Evolutionary conservation across 345 rosid species (phyloP).

Genomic region (Hibiscus syriacus): DNA sequence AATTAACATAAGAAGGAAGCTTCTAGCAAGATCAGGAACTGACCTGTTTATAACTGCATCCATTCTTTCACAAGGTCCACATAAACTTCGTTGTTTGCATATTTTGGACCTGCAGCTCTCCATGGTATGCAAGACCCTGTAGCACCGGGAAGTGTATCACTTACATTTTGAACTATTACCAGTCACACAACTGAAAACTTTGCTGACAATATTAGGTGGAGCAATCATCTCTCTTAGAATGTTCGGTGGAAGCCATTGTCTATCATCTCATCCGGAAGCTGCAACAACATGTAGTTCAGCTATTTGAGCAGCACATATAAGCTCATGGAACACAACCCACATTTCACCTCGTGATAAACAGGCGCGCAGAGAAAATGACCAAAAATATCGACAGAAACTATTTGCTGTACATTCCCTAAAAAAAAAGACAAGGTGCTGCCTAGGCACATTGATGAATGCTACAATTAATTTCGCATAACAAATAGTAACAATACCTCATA

Average conservation of each 20-base stretch:
- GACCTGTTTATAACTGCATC: conserved; percentile 85
- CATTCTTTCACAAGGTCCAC: conserved; percentile 95
- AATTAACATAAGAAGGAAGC: background rate
- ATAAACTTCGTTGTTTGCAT: conserved; percentile 80
- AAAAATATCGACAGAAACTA: background rate
- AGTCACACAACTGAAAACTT: conserved; percentile 87
- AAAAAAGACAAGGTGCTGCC: background rate
- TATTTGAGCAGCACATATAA: conserved; percentile 4
- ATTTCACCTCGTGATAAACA: background rate
- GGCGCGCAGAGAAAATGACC: background rate
- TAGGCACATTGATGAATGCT: conserved; percentile 5
- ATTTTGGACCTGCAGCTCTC: conserved; percentile 78
- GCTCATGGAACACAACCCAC: background rate
- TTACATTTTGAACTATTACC: conserved; percentile 80
- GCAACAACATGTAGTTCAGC: conserved; percentile 22
- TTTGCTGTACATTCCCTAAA: background rate
- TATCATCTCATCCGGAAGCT: conserved; percentile 98
- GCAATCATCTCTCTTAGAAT: conserved; percentile 93
- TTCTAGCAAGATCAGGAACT: conserved; percentile 1
- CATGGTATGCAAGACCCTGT: conserved; percentile 88
- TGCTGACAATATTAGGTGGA: conserved; percentile 84
- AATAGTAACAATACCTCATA: conserved; percentile 59
- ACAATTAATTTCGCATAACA: conserved; percentile 10
- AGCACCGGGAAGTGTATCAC: conserved; percentile 78
- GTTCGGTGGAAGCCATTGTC: conserved; percentile 91